Evolutionary conservation across 371 early-diverging fungal species (phyloP), one percentile per base, ranked within the genome.

Genomic region (Mortierella sp.): DNA sequence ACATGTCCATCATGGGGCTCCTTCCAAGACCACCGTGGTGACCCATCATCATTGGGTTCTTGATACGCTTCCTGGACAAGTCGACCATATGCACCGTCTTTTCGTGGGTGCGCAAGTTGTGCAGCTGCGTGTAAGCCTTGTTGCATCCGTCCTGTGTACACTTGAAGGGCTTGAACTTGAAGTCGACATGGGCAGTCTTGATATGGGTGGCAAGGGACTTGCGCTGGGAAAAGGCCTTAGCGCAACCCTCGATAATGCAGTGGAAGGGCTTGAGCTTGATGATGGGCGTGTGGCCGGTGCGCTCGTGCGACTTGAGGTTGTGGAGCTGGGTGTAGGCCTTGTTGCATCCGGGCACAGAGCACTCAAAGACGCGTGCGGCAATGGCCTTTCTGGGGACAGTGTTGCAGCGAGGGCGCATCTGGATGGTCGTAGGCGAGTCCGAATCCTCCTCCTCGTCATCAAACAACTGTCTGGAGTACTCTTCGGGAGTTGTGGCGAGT

Each of bases 101-200:
- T 60, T 84, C 84, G 48, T 84, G 84, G 1, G 84, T 84, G 26
- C 84, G 72, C 57, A 92, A 83, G 76, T 92, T 91, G 54, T 91
- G 91, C 68, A 90, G 82, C 85, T 92, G 92, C 26, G 90, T 89
- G 75, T 92, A 93, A n/a, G 91, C 79, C 77, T 90, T 90, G 54
- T 68, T 80, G 76, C 93, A 93, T n/a, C 81, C 84, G 28, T 70
- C 74, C 70, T 82, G 87, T 9, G 73, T n/a, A 72, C 92, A 92
- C 83, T 91, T 91, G 90, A 90, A 93, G 10, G 93, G 93, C 82
- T 91, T 91, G 77, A 91, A 92, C 70, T 92, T 91, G 74, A 84
- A 84, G 44, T 84, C 84, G 13, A 76, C 68, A 45, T 84, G 84
- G 11, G 84, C 78, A 21, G 78, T 78, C 81, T 81, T 80, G 78